Evolutionary conservation across 2,329 filamentous ascomycete genomes (phyloP), one percentile per base, ranked within the genome.

Genomic region (Colletotrichum shisoi): DNA sequence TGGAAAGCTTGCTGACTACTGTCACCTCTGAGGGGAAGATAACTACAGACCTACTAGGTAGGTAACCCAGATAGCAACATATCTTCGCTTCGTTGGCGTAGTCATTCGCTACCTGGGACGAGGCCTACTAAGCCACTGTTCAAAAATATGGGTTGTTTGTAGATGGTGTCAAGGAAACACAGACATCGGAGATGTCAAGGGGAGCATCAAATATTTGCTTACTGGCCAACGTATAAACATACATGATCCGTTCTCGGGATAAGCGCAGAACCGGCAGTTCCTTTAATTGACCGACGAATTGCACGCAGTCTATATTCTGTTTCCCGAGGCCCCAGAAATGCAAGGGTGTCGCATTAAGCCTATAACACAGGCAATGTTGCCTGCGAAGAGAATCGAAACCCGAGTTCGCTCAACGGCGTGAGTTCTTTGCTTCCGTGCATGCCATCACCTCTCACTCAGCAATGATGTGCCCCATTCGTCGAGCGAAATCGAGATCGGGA

Each of bases 271-370:
- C 49, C 34, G n/a, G 21, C 31, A n/a, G 21, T 40, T 51, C 17
- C 24, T 60, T 53, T 24, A 31, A 51, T 52, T 37, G 61, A 56
- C 64, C 49, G 64, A 54, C 61, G 64, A 65, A 65, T 60, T 60
- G 63, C 65, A 65, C 65, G 65, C 62, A 68, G 56, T 65, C 65
- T 68, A 68, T 68, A 59, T 53, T 57, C 61, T 65, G 61, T 67
- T 37, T 65, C 56, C 48, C 54, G 8, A 34, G 54, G 44, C 65
- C 44, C 37, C 44, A 64, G 39, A 60, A 64, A 65, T 65, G 65
- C 65, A 60, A 52, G 52, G 56, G 61, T 54, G 44, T 60, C 62
- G 61, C 49, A 68, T 65, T 60, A 60, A 57, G 65, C 54, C 65
- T 60, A 56, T 51, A 67, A 56, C 51, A 19, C 65, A 68, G 61